phyloP scores from a whole-genome alignment of 495 filamentous ascomycete species.

The Diplogelasinospora grovesii region DNA sequence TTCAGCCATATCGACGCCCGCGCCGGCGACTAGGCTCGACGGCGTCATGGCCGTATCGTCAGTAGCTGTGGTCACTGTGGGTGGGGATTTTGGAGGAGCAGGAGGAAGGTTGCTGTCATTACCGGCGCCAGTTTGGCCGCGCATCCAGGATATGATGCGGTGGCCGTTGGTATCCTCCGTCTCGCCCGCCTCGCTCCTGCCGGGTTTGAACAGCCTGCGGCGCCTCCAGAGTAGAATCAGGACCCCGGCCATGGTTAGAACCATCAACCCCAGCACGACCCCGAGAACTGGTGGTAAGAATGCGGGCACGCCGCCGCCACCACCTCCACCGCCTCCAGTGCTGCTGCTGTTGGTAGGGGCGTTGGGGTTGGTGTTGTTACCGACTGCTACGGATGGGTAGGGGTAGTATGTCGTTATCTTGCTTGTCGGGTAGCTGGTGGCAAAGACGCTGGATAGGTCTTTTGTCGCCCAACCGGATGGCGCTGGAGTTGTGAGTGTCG shows the following conservation, averaged over 20 bases:
- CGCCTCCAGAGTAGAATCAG: slow-evolving; percentile 50
- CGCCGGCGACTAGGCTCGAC: slow-evolving; percentile 14
- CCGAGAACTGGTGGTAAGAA: slow-evolving; percentile 63
- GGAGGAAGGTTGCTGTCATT: too few relatives aligned
- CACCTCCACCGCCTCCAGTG: too few relatives aligned
- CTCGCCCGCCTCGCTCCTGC: slow-evolving; percentile 35
- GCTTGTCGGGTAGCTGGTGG: slow-evolving; percentile 45
- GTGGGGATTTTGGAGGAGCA: too few relatives aligned
- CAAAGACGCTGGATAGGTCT: slow-evolving; percentile 48
- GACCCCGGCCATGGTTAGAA: slow-evolving; percentile 47
- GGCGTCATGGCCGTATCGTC: slow-evolving; percentile 36
- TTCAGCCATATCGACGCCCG: slow-evolving; percentile 23
- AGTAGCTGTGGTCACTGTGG: slow-evolving; percentile 35
- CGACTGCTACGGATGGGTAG: slow-evolving; percentile 35
- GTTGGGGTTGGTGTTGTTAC: slow-evolving; percentile 29
- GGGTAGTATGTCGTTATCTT: slow-evolving; percentile 56
- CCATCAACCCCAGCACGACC: slow-evolving; percentile 56
- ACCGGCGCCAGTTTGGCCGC: slow-evolving; percentile 23
- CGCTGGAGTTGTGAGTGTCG: slow-evolving; percentile 42
- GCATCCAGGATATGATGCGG: slow-evolving; percentile 41
- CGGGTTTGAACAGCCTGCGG: slow-evolving; percentile 30
- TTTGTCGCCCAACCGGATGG: slow-evolving; percentile 46
- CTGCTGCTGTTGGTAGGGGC: not conserved
- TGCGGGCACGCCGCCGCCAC: slow-evolving; percentile 41
- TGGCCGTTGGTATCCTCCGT: slow-evolving; percentile 36